These are phyloP conservation scores for Aspergillus quadrilineatus DNA, from an alignment of 2,329 filamentous ascomycete species.

Conservation along the genomic window DNA sequence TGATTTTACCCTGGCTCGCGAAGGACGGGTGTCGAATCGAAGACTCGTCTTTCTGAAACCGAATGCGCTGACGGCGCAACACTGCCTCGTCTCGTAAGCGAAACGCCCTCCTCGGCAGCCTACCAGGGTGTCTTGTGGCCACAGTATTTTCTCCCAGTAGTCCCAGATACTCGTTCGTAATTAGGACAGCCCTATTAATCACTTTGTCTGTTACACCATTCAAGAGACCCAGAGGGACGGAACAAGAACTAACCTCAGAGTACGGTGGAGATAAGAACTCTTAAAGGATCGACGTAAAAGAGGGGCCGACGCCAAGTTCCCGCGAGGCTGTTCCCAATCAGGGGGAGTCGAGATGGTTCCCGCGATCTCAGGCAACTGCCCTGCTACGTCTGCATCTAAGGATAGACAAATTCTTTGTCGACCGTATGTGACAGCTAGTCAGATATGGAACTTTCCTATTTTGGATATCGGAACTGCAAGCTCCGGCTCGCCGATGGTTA, in stretches of 20 bases:
- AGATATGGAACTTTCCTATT: no score
- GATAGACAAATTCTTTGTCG: neutral
- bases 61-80: neutral
- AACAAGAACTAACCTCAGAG: neutral
- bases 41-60: constrained; percentile 10
- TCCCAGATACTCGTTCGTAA: neutral
- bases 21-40: constrained; percentile 3
- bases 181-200: neutral
- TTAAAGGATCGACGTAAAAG: constrained; percentile 4
- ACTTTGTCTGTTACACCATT: neutral
- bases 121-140: neutral
- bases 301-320: constrained; percentile 1
- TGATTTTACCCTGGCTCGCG: constrained; percentile 1
- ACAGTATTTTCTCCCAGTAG: neutral
- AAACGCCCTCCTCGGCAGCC: neutral
- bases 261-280: constrained; percentile 1
- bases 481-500: no score
- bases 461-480: no score
- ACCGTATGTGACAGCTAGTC: no score
- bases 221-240: neutral
- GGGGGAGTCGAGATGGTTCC: neutral
- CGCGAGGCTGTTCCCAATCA: neutral
- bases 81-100: neutral
- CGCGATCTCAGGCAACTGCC: neutral
- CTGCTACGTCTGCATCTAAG: neutral